phyloP scores from a whole-genome alignment of 2,329 filamentous ascomycete species.

The Graphilbum fragrans region DNA sequence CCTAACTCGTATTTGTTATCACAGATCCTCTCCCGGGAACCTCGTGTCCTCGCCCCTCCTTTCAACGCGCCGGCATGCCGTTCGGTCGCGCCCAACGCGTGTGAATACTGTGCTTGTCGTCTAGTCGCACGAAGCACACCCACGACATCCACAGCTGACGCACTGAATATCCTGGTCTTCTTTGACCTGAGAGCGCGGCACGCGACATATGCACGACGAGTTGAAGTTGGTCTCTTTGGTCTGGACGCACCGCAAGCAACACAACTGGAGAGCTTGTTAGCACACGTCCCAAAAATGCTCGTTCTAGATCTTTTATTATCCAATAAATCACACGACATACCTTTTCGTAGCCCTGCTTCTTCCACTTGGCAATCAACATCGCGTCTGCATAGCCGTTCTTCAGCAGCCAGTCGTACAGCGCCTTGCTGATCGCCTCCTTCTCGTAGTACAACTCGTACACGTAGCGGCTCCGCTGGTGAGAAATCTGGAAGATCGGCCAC shows the following conservation, averaged over 20 bases:
- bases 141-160: constrained; percentile 86
- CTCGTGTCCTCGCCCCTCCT: no score
- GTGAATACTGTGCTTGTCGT: no score
- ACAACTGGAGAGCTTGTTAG: constrained; percentile 47
- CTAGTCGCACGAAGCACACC: constrained; percentile 54
- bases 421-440: constrained; percentile 87
- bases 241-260: constrained; percentile 90
- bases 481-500: constrained; percentile 97
- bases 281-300: no score
- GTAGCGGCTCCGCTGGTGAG: constrained; percentile 82
- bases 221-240: constrained; percentile 99
- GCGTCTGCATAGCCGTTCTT: constrained; percentile 96
- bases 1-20: no score
- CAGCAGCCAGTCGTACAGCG: constrained; percentile 88
- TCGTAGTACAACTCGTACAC: constrained; percentile 97
- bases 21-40: no score
- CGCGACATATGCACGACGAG: constrained; percentile 91
- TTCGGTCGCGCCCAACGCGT: no score
- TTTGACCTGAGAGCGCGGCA: constrained; percentile 80
- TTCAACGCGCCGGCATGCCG: no score
- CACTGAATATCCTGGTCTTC: constrained; percentile 86
- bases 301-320: background rate
- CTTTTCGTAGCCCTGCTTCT: constrained; percentile 99
- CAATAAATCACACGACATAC: constrained; percentile 30
- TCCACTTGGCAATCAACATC: constrained; percentile 97